Percentiles rank a stretch among this genome's conserved stretches.
Conservation (phyloP, 2,329 filamentous ascomycete genomes). For the Dothideomycetes sp. region DNA sequence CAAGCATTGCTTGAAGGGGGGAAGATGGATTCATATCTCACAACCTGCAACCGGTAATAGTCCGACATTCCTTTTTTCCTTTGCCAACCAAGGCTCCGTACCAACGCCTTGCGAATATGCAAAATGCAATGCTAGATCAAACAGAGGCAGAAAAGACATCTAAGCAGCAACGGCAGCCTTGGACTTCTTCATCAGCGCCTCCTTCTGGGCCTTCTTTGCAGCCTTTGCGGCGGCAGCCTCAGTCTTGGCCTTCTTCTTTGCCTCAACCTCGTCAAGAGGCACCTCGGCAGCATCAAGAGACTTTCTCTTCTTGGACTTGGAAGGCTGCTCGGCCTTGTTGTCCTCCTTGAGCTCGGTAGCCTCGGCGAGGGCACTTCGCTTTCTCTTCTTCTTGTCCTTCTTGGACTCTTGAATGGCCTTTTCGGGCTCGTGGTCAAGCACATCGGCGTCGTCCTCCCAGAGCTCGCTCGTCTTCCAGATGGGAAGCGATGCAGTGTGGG, state of each 20-base stretch:
- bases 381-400: conserved; percentile 19
- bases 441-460: conserved; percentile 69
- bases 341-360: conserved; percentile 12
- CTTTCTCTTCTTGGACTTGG: conserved; percentile 23
- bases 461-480: conserved; percentile 89
- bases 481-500: conserved; percentile 78
- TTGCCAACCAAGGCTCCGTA: background rate
- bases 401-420: conserved; percentile 15
- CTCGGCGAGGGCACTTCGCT: conserved; percentile 18
- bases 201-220: conserved; percentile 15
- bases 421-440: conserved; percentile 38
- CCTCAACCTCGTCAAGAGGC: conserved; percentile 11
- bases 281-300: conserved; percentile 13
- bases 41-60: background rate
- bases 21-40: background rate
- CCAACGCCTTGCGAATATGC: background rate
- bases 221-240: conserved; percentile 13
- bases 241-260: conserved; percentile 20
- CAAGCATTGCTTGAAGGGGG: background rate
- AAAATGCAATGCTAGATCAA: background rate
- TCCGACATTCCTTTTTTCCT: background rate
- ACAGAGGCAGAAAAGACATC: background rate
- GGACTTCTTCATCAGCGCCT: conserved; percentile 13
- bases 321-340: conserved; percentile 17
- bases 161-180: conserved; percentile 11